These are phyloP conservation scores for Aureobasidium sp. DNA, from an alignment of 2,329 filamentous ascomycete genomes.

Conservation along the genomic window DNA sequence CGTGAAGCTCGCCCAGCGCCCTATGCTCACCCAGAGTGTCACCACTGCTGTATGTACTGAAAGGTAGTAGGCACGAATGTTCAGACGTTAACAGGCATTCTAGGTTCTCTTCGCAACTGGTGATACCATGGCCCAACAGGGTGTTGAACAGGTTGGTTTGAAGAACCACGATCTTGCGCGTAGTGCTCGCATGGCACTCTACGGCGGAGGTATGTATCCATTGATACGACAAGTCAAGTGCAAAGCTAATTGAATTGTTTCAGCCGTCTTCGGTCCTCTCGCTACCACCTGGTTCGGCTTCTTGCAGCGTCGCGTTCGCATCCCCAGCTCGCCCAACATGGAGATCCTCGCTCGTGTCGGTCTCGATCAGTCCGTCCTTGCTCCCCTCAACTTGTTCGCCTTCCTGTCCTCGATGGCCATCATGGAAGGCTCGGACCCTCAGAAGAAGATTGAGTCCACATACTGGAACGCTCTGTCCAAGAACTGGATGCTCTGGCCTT, in stretches of 20 bases:
- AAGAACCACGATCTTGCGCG: slow-evolving; percentile 64
- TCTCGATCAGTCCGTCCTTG: slow-evolving; percentile 75
- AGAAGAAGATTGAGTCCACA: slow-evolving; percentile 63
- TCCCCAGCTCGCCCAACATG: slow-evolving; percentile 55
- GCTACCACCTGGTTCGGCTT: slow-evolving; percentile 83
- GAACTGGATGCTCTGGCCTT: slow-evolving; percentile 86
- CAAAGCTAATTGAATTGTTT: slow-evolving; percentile 14
- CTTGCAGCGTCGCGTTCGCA: slow-evolving; percentile 61
- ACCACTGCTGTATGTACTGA: slow-evolving; percentile 61
- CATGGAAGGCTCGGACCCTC: slow-evolving; percentile 41
- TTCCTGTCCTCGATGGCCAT: slow-evolving; percentile 78
- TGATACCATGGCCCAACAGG: slow-evolving; percentile 84
- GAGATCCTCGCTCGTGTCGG: slow-evolving; percentile 73
- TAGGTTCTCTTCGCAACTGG: slow-evolving; percentile 84
- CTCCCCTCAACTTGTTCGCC: slow-evolving; percentile 70
- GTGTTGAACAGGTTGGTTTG: slow-evolving; percentile 72
- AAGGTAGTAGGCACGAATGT: slow-evolving; percentile 8
- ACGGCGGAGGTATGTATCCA: slow-evolving; percentile 60
- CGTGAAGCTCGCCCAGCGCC: slow-evolving; percentile 68
- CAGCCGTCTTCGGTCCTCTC: slow-evolving; percentile 77
- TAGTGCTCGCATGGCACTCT: slow-evolving; percentile 71
- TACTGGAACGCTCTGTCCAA: slow-evolving; percentile 67
- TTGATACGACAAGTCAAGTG: background rate
- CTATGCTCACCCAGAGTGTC: slow-evolving; percentile 82
- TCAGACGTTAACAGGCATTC: background rate